Conservation (phyloP, 352 stramenopile genomes). For the Pythium chondricola region DNA sequence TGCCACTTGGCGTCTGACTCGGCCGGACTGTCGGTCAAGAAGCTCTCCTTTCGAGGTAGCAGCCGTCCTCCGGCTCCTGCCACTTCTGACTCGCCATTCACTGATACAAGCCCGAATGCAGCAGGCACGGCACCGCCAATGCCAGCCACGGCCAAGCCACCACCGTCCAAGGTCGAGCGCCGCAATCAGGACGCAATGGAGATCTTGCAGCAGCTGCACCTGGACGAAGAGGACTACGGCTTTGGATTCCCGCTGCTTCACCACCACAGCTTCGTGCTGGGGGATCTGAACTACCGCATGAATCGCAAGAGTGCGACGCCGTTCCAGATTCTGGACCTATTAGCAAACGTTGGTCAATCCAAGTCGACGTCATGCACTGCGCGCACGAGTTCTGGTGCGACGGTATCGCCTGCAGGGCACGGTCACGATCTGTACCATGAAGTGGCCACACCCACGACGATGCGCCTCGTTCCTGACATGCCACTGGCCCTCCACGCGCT, state of each 20-base stretch:
- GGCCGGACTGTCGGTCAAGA: conserved; percentile 26
- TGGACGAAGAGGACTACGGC: conserved; percentile 79
- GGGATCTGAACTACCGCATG: conserved; percentile 89
- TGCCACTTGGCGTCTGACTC: conserved; percentile 87
- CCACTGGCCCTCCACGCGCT: conserved; percentile 24
- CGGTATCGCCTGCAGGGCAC: background rate
- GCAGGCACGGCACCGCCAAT: background rate
- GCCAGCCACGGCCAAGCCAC: conserved; percentile 4
- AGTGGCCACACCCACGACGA: conserved; percentile 8
- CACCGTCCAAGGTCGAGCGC: conserved; percentile 63
- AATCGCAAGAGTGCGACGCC: conserved; percentile 34
- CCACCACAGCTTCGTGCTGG: conserved; percentile 86
- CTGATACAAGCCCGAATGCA: background rate
- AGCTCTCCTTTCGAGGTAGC: conserved; percentile 20
- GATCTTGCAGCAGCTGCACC: conserved; percentile 75
- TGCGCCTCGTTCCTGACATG: conserved; percentile 4
- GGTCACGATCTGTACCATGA: conserved; percentile 9
- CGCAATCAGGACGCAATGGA: conserved; percentile 79
- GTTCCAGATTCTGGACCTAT: conserved; percentile 43
- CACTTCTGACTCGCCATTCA: too few relatives aligned
- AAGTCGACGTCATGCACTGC: conserved; percentile 1
- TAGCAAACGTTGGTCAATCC: conserved; percentile 11
- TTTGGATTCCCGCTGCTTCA: conserved; percentile 78
- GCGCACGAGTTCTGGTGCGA: conserved; percentile 1
- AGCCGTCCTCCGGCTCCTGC: too few relatives aligned